Evolutionary conservation across 306 rosid genomes (phyloP), one percentile per base, ranked within the genome.

Genomic region (Vigna angularis): DNA sequence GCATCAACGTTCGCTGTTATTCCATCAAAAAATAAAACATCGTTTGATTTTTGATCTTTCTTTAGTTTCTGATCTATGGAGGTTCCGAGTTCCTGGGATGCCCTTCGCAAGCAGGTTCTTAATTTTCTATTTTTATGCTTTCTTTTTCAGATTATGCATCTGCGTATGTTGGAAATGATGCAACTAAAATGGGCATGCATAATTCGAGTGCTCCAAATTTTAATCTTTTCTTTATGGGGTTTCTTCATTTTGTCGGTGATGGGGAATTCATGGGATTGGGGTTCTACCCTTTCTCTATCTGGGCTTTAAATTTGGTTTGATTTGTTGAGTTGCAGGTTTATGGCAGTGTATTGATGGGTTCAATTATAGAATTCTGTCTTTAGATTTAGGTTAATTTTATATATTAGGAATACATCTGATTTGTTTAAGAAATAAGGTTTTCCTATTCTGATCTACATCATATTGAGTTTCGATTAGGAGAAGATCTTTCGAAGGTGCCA

Each of bases 21-120:
- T 52, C 20, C 17, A 34, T 34, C 9, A 11, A 11, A 18, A 38
- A 49, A 49, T 30, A 4, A 63, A 63, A 32, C 20, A 28, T 38
- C 0, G 14, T 79, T 63, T 20, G 0, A 24, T 34, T 57, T 70
- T 65, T 32, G 3, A 50, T 73, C 20, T 17, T 52, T 30, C 3
- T 22, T 64, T 58, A 47, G 73, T 32, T 82, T 75, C 49, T 74
- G 58, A 85, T 68, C 79, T 56, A 94, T 94, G 98, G 98, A 94
- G 75, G 80, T 74, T 30, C 87, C 88, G 12, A 94, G 80, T 89
- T 92, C 98, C 45, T 94, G 98, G 98, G 97, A 94, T 83, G 88
- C 96, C 52, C 98, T 94, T 81, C 98, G 98, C 78, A 92, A 90
- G 70, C 96, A 92, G 97, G 98, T 94, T 55, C 57, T 50, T 28